Base-by-base conservation (phyloP, 768 basidiomycete genomes). In the Tylopilus intermedius region DNA sequence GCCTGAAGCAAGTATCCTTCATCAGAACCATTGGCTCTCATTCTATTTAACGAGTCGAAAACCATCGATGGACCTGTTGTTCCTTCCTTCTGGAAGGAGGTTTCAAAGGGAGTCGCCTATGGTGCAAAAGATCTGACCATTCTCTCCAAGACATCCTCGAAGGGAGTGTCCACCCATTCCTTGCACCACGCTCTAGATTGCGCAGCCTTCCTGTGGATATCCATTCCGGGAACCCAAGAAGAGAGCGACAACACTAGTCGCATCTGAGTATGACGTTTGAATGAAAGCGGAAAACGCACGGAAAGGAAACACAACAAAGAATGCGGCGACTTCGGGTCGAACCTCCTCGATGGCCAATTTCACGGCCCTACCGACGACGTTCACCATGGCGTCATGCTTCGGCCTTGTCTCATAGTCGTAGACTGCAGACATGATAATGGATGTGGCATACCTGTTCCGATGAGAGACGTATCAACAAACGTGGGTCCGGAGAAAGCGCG, bases 351-450 rank as follows among this genome's bases (percentile, higher is more conserved):
- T 33, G 2, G 68, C 52, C 40, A 60, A 57, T 32, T 60, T 50
- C n/a, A 66, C 50, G 11, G 71, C 66, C n/a, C 53, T 58, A 15
- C 63, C 59, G 4, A 65, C 57, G 4, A 64, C n/a, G 7, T 43
- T 39, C 18, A 73, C 64, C 51, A 67, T 60, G 18, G 38, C 51
- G 47, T 73, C 72, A 33, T 71, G 45, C 29, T 51, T 55, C 2
- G 63, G 58, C 22, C 53, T 38, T 4, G 68, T 61, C 21, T 72
- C 67, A 38, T 69, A 67, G 22, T 67, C 71, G 42, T 72, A 74
- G 21, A 65, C 40, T 18, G 61, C 59, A 1, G 62, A 51, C 63
- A 71, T 68, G 37, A 72, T 67, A 3, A 64, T 57, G 2, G 63
- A 62, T 8, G 64, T 64, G 2, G 69, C 55, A 38, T 62, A 54